Percentiles rank a stretch among this genome's conserved stretches.
phyloP scores from a whole-genome alignment of 768 basidiomycete species.

The Paxillus rubicundulus region DNA sequence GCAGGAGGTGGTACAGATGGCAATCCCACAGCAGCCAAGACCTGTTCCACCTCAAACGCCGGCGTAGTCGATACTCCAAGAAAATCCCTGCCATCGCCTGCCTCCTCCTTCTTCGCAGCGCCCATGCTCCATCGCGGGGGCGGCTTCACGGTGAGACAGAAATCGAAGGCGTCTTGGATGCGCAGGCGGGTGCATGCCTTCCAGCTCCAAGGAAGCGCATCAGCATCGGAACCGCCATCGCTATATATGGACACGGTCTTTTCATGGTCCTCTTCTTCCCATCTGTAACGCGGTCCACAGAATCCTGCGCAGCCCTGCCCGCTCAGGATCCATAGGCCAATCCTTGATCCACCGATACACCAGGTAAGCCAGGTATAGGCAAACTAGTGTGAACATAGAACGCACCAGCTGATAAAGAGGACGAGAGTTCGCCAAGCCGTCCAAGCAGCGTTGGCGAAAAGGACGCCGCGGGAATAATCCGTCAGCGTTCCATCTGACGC shows the following conservation, averaged over 20 bases:
- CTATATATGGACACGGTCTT: constrained; percentile 52
- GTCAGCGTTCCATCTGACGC: constrained; percentile 63
- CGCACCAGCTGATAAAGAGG: constrained; percentile 66
- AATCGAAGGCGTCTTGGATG: constrained; percentile 77
- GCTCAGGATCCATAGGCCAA: constrained; percentile 77
- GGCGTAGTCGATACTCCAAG: constrained; percentile 34
- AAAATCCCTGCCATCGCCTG: constrained; percentile 15
- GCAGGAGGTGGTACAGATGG: constrained; percentile 50
- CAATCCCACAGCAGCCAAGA: constrained; percentile 55
- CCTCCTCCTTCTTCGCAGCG: constrained; percentile 32
- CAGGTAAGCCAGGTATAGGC: not conserved
- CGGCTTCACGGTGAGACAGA: constrained; percentile 57
- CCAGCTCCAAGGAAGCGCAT: constrained; percentile 77
- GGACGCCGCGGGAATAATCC: constrained; percentile 71
- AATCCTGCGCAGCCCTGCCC: constrained; percentile 77
- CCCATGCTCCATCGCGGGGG: constrained; percentile 35
- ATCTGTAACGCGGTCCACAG: constrained; percentile 78
- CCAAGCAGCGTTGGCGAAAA: constrained; percentile 81
- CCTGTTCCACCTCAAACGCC: constrained; percentile 52
- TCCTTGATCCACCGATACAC: constrained; percentile 38
- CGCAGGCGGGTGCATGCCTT: constrained; percentile 65
- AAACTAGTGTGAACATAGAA: not conserved
- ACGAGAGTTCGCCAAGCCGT: constrained; percentile 72
- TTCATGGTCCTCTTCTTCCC: constrained; percentile 78
- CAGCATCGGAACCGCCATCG: constrained; percentile 41